phyloP scores from a whole-genome alignment of 192 early-diverging fungal species.

The Martensiomyces pterosporus region DNA sequence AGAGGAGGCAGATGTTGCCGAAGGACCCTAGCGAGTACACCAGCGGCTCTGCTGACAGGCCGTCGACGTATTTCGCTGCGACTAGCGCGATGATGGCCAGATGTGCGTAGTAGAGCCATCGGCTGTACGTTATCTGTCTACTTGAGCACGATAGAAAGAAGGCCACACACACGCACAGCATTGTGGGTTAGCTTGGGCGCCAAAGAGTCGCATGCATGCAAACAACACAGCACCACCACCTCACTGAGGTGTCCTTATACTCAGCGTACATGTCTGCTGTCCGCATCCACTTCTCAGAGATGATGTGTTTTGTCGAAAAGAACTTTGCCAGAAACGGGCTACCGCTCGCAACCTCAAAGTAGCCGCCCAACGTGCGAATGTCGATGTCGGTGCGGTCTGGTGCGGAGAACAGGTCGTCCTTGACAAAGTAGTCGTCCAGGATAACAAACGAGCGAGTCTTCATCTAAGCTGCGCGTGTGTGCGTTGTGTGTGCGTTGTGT shows the following conservation, averaged over 20 bases:
- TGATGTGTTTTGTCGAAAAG: constrained; percentile 16
- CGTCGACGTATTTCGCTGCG: constrained; percentile 20
- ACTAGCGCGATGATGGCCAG: constrained; percentile 24
- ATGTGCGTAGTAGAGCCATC: constrained; percentile 23
- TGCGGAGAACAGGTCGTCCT: constrained; percentile 15
- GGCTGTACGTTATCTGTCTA: neutral
- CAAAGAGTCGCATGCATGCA: too few relatives aligned
- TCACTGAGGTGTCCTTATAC: too few relatives aligned
- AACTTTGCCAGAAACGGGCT: constrained; percentile 24
- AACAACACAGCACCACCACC: constrained; percentile 31
- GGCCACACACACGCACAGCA: too few relatives aligned
- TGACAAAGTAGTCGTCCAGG: constrained; percentile 46
- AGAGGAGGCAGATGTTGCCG: constrained; percentile 21
- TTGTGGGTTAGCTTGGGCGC: too few relatives aligned
- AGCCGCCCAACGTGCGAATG: constrained; percentile 17
- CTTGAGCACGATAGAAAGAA: too few relatives aligned
- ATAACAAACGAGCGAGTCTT: constrained; percentile 31
- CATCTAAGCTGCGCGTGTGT: too few relatives aligned
- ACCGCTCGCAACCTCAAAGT: constrained; percentile 24
- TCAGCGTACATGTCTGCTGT: constrained; percentile 32
- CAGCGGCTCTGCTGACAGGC: constrained; percentile 28
- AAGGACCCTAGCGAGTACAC: constrained; percentile 37
- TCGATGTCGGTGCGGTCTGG: constrained; percentile 9
- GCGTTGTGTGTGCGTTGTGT: too few relatives aligned
- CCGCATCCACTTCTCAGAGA: constrained; percentile 23